Conservation (phyloP, 78 protist genomes). For the Dictyostelium citrinum region DNA sequence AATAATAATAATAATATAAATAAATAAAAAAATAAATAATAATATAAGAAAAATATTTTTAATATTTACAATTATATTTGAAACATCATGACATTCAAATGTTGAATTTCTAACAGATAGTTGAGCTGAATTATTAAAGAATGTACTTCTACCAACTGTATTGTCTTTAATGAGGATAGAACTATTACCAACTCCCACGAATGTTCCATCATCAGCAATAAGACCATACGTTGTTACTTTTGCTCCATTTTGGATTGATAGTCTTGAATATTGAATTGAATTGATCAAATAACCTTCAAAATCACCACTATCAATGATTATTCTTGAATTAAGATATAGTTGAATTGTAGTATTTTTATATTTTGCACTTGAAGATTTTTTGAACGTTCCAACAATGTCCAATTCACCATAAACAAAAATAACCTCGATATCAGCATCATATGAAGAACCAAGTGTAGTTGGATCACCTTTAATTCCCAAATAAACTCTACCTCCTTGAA, state of each 20-base stretch:
- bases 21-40: no score
- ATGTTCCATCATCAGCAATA: not conserved
- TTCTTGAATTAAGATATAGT: not conserved
- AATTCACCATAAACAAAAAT: not conserved
- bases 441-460: not conserved
- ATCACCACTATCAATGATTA: not conserved
- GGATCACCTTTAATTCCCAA: not conserved
- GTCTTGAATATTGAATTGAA: not conserved
- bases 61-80: not conserved
- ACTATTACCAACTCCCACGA: not conserved
- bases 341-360: not conserved
- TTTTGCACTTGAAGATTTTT: not conserved
- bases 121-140: not conserved
- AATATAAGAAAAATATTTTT: no score
- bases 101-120: not conserved
- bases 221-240: not conserved
- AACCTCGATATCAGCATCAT: not conserved
- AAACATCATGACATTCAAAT: not conserved
- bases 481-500: not conserved
- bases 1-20: no score
- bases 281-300: not conserved
- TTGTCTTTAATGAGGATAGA: not conserved
- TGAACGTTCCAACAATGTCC: not conserved
- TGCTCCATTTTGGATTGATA: not conserved
- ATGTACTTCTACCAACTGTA: not conserved